Percentiles rank a stretch among this genome's conserved stretches.
Conservation (phyloP, 768 basidiomycete species). For the Serendipita sp. region DNA sequence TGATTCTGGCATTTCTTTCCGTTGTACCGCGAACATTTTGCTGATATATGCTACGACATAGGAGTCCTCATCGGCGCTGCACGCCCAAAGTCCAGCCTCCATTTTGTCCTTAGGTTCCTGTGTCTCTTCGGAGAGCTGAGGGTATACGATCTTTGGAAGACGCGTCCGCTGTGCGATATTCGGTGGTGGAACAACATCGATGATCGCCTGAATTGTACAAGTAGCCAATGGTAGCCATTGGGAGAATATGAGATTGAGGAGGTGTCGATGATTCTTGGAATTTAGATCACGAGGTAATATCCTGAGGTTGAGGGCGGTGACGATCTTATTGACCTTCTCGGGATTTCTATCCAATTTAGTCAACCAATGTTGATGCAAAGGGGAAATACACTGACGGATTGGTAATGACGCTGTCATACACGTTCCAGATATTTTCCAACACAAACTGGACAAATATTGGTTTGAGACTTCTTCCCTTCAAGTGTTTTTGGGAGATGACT, state of each 20-base stretch:
- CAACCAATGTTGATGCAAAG: background rate
- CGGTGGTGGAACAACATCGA: slow-evolving; percentile 89
- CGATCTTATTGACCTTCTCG: slow-evolving; percentile 80
- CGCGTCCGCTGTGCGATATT: slow-evolving; percentile 61
- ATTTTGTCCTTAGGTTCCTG: slow-evolving; percentile 56
- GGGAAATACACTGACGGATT: slow-evolving; percentile 56
- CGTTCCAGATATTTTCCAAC: slow-evolving; percentile 91
- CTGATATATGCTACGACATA: slow-evolving; percentile 76
- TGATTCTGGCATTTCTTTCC: slow-evolving; percentile 69
- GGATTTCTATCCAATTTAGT: slow-evolving; percentile 42
- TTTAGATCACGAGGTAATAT: slow-evolving; percentile 78
- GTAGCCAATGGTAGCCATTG: slow-evolving; percentile 96
- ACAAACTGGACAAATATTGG: slow-evolving; percentile 96
- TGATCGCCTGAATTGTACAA: slow-evolving; percentile 76
- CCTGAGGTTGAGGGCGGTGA: slow-evolving; percentile 63
- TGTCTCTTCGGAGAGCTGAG: slow-evolving; percentile 46
- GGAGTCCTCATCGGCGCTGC: slow-evolving; percentile 40
- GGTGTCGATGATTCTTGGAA: slow-evolving; percentile 72
- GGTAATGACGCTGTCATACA: slow-evolving; percentile 77
- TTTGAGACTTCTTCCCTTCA: slow-evolving; percentile 74
- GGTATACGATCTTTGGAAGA: slow-evolving; percentile 84
- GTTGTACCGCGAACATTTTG: slow-evolving; percentile 94
- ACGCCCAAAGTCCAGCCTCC: slow-evolving; percentile 68
- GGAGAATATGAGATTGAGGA: slow-evolving; percentile 74
- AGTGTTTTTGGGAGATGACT: slow-evolving; percentile 80